phyloP scores from a whole-genome alignment of 495 filamentous ascomycete genomes.

The Trichoderma parareesei region DNA sequence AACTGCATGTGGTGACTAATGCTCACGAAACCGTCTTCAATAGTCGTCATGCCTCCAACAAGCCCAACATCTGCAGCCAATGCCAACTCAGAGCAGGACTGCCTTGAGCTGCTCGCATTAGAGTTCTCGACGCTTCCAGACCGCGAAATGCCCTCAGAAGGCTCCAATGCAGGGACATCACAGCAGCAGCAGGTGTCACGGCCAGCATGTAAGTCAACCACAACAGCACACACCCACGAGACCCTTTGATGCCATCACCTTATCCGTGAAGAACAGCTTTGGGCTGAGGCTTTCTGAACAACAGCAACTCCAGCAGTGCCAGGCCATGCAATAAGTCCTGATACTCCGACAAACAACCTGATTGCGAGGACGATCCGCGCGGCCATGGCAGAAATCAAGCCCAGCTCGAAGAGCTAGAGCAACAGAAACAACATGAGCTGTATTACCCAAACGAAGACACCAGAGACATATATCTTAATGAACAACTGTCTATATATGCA shows the following conservation, averaged over 20 bases:
- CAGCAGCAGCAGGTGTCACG: not conserved
- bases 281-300: not conserved
- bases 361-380: not conserved
- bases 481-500: too few species aligned
- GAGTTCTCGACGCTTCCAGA: not conserved
- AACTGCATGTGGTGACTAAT: too few species aligned
- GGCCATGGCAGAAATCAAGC: slow-evolving; percentile 3
- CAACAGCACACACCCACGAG: not conserved
- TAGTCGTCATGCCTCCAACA: not conserved
- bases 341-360: not conserved
- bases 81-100: not conserved
- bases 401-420: not conserved
- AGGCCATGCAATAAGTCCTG: not conserved
- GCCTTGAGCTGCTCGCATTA: not conserved
- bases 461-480: too few species aligned
- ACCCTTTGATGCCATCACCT: too few species aligned
- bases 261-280: not conserved
- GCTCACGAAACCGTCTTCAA: not conserved
- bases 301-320: not conserved
- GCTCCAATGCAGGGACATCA: not conserved
- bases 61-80: not conserved
- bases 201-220: not conserved
- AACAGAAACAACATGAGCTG: too few species aligned
- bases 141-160: not conserved
- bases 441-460: too few species aligned